These are phyloP conservation scores for Aspergillus egyptiacus DNA, from an alignment of 495 filamentous ascomycete genomes.

Conservation along the genomic window DNA sequence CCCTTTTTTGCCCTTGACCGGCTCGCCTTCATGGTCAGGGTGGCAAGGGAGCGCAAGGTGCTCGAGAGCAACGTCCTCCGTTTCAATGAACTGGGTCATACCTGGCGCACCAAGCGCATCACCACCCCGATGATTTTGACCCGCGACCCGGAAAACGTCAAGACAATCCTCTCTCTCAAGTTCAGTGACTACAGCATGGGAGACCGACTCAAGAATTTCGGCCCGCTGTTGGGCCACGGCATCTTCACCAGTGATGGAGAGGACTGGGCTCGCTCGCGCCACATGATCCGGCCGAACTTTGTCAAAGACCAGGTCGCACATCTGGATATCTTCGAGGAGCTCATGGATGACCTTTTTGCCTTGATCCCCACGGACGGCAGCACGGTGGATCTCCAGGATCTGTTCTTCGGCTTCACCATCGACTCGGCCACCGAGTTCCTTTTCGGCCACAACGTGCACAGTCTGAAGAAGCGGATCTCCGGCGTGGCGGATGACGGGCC, in stretches of 20 bases:
- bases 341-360: slow-evolving; percentile 43
- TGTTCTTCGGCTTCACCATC: slow-evolving; percentile 50
- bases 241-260: slow-evolving; percentile 63
- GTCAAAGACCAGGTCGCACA: slow-evolving; percentile 29
- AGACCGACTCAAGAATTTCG: slow-evolving; percentile 24
- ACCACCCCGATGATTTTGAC: slow-evolving; percentile 16
- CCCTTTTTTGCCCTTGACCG: slow-evolving; percentile 15
- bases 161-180: slow-evolving; percentile 59
- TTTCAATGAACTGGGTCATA: slow-evolving; percentile 14
- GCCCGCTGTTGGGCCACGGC: slow-evolving; percentile 42
- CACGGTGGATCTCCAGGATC: slow-evolving; percentile 47
- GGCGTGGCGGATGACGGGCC: slow-evolving; percentile 2
- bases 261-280: slow-evolving; percentile 49
- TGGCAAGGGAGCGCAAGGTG: slow-evolving; percentile 12
- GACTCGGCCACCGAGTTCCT: slow-evolving; percentile 58
- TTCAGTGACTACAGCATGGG: slow-evolving; percentile 56
- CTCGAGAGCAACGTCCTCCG: slow-evolving; percentile 10
- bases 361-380: slow-evolving; percentile 26
- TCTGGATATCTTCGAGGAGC: slow-evolving; percentile 40
- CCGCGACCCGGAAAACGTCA: slow-evolving; percentile 32
- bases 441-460: slow-evolving; percentile 39
- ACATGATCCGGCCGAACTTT: slow-evolving; percentile 43
- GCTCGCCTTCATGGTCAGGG: slow-evolving; percentile 2
- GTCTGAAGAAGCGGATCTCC: slow-evolving; percentile 9
- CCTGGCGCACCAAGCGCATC: slow-evolving; percentile 13